Evolutionary conservation across 73 alveolate species (phyloP), one percentile per base, ranked within the genome.

Genomic region (Blepharisma stoltei): DNA sequence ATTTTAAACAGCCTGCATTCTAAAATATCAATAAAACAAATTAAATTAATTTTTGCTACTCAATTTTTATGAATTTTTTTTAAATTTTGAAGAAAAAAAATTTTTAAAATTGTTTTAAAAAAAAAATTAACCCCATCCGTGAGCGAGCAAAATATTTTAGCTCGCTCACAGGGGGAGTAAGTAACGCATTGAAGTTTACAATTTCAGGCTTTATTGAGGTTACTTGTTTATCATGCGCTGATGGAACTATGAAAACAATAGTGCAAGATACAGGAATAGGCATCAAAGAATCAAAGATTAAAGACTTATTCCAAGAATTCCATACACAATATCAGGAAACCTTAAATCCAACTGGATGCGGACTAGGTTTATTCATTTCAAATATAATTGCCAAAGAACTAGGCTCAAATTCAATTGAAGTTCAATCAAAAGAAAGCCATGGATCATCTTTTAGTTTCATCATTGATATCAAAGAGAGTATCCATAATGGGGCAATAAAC

Each of bases 161-260:
- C n/a, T n/a, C n/a, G n/a, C n/a, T n/a, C n/a, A n/a, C n/a, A n/a
- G n/a, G n/a, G n/a, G n/a, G n/a, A n/a, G n/a, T n/a, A n/a, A 23
- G 78, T 11, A 84, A 84, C 20, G 65, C 92, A 0, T 14, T 84
- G 6, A 84, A 84, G 52, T 84, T 81, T 55, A 84, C 92, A 6
- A 6, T 38, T 6, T 20, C 55, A 71, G 92, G 92, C 0, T 52
- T 20, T n/a, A 81, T 84, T 41, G 66, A 52, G 4, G 3, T 52
- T 20, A 14, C 4, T 1, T 14, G n/a, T 14, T 0, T 20, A 3
- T 14, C 27, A 52, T 52, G 66, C 23, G 66, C 27, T 52, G 4
- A 52, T 14, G 41, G 41, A 32, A 52, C 66, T 20, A 14, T 52
- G 23, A 52, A 52, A 52, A 14, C 23, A 11, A 14, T 20, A 11